Percentiles rank a stretch among this genome's conserved stretches.
These are phyloP conservation scores for Gossypioides kirkii DNA, from an alignment of 345 rosid species.

Conservation along the genomic window DNA sequence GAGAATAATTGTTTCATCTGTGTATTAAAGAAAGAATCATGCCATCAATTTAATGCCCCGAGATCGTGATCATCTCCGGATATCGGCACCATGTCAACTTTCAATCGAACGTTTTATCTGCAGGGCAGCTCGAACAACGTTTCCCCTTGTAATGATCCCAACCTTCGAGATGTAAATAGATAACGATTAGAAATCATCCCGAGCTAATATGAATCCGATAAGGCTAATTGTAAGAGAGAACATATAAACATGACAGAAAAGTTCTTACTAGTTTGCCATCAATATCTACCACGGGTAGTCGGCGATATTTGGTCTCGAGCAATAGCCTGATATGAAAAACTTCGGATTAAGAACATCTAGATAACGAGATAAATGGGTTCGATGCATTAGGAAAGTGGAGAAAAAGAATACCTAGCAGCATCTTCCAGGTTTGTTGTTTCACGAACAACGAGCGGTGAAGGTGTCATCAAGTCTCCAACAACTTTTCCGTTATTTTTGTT, in stretches of 20 bases:
- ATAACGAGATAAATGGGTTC: not conserved
- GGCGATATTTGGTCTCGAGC: conserved; percentile 80
- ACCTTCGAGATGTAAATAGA: conserved; percentile 40
- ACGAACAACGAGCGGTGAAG: conserved; percentile 71
- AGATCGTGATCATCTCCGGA: not conserved
- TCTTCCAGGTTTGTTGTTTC: conserved; percentile 80
- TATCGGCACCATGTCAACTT: conserved; percentile 21
- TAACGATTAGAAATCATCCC: not conserved
- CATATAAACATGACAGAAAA: not conserved
- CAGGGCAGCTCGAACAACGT: conserved; percentile 65
- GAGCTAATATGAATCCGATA: not conserved
- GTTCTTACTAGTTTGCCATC: conserved; percentile 71
- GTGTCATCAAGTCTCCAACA: conserved; percentile 92
- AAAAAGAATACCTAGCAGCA: conserved; percentile 64
- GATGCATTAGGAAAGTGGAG: not conserved
- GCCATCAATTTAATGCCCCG: not conserved
- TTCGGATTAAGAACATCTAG: not conserved
- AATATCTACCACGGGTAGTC: conserved; percentile 76
- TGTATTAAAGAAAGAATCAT: not conserved
- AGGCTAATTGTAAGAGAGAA: not conserved
- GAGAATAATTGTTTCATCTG: not conserved
- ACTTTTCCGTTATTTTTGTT: conserved; percentile 77
- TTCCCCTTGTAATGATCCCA: conserved; percentile 78
- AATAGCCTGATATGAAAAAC: conserved; percentile 49
- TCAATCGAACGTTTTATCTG: conserved; percentile 48